Evolutionary conservation across 352 stramenopile genomes (phyloP).

Genomic region (Pythium utonaiense): DNA sequence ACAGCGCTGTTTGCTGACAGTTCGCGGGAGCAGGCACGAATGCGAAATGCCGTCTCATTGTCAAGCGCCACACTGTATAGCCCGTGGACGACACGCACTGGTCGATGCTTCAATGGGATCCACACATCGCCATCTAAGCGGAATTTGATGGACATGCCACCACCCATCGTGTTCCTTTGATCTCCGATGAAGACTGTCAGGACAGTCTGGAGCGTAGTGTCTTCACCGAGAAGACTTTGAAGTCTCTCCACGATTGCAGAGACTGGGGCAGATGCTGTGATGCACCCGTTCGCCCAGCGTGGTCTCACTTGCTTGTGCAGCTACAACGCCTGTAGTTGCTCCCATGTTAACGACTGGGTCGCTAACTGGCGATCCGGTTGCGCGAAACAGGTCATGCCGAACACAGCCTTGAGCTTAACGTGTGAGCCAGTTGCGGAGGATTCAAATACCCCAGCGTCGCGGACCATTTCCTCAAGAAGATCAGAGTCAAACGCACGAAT

Average conservation of each 20-base stretch:
- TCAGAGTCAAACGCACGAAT: neutral
- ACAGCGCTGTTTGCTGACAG: neutral
- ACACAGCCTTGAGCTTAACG: constrained; percentile 1
- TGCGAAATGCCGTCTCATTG: neutral
- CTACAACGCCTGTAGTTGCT: neutral
- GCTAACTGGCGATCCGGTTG: neutral
- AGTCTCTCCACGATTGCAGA: neutral
- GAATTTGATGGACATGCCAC: neutral
- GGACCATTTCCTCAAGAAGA: neutral
- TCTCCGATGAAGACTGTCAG: neutral
- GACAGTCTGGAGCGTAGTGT: neutral
- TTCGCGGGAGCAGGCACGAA: neutral
- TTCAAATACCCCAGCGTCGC: neutral
- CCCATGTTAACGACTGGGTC: neutral
- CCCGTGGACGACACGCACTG: neutral
- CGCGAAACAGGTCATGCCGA: neutral
- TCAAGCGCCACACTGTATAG: neutral
- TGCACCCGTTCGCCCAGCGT: neutral
- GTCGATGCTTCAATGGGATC: neutral
- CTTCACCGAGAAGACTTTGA: neutral
- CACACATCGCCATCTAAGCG: neutral
- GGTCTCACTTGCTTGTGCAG: neutral
- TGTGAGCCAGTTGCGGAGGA: no score
- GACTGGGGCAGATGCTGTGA: neutral
- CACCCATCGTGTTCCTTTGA: neutral